Conservation (phyloP, 305 asterid species). For the Ajuga reptans region DNA sequence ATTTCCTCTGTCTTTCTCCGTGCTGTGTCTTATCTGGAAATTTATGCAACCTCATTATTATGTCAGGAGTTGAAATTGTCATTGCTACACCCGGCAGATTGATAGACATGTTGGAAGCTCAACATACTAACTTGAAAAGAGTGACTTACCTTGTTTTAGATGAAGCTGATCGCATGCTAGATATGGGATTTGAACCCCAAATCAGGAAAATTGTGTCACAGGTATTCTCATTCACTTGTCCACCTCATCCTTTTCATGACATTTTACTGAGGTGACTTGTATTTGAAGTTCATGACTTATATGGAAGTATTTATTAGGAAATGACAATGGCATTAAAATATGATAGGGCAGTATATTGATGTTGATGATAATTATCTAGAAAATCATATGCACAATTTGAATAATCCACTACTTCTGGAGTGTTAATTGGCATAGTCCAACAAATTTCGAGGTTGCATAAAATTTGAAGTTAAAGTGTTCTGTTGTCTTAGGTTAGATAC, state of each 20-base stretch:
- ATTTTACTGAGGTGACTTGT: neutral
- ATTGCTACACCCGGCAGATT: slow-evolving; percentile 93
- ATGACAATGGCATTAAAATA: too few species aligned
- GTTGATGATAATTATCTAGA: too few species aligned
- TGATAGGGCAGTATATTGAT: too few species aligned
- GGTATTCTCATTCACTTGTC: slow-evolving; percentile 27
- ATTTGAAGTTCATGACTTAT: neutral
- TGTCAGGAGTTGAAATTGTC: slow-evolving; percentile 77
- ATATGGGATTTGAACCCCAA: slow-evolving; percentile 98
- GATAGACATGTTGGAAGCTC: slow-evolving; percentile 88
- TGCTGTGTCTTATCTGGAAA: slow-evolving; percentile 11
- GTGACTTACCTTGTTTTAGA: slow-evolving; percentile 87
- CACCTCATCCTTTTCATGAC: neutral
- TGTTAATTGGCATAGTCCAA: too few species aligned
- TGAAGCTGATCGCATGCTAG: slow-evolving; percentile 96
- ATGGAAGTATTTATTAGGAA: neutral
- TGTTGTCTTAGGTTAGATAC: too few species aligned
- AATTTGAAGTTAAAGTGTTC: too few species aligned
- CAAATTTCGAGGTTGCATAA: too few species aligned
- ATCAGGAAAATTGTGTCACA: slow-evolving; percentile 81
- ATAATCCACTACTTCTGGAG: too few species aligned
- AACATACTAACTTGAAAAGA: slow-evolving; percentile 74
- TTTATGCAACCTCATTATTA: slow-evolving; percentile 5
- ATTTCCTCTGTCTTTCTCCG: neutral
- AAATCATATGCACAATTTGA: too few species aligned